phyloP scores from a whole-genome alignment of 768 basidiomycete species.

The Chalciporus piperatus region DNA sequence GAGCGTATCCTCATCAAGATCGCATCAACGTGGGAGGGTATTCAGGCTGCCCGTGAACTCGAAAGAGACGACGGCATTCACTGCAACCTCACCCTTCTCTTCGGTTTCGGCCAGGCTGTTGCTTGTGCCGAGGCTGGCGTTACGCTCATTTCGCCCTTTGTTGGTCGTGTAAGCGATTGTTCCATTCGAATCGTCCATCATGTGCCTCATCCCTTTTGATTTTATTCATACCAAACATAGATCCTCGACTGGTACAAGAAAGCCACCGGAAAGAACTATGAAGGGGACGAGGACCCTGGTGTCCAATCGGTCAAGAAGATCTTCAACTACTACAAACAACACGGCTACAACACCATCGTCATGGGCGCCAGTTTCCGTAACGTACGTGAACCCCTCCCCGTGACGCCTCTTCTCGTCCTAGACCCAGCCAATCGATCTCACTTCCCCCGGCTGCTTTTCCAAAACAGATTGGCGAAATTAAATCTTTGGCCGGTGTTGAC shows the following conservation, averaged over 20 bases:
- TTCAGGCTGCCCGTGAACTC: constrained; percentile 96
- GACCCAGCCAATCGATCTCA: neutral
- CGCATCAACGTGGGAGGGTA: constrained; percentile 99
- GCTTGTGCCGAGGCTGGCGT: constrained; percentile 98
- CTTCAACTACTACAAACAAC: constrained; percentile 99
- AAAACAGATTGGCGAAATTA: constrained; percentile 87
- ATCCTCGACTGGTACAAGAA: constrained; percentile 99
- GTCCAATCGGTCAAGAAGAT: constrained; percentile 94
- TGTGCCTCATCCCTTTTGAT: constrained; percentile 11
- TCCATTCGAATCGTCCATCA: constrained; percentile 10
- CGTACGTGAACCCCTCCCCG: constrained; percentile 49
- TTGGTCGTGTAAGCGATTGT: constrained; percentile 75
- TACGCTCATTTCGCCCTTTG: constrained; percentile 98
- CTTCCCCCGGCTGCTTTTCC: constrained; percentile 5
- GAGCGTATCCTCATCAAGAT: constrained; percentile 99
- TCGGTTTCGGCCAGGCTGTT: constrained; percentile 98
- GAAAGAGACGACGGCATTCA: constrained; percentile 92
- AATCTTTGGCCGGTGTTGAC: constrained; percentile 92
- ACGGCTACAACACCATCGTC: constrained; percentile 98
- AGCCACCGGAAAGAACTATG: constrained; percentile 79
- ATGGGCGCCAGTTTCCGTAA: constrained; percentile 99
- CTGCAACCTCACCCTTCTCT: constrained; percentile 98
- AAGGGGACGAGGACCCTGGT: constrained; percentile 92
- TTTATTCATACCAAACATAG: constrained; percentile 36
- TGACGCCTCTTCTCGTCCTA: neutral